Base-by-base conservation (phyloP, 139 green algal genomes). In the Chlorella sp. region DNA sequence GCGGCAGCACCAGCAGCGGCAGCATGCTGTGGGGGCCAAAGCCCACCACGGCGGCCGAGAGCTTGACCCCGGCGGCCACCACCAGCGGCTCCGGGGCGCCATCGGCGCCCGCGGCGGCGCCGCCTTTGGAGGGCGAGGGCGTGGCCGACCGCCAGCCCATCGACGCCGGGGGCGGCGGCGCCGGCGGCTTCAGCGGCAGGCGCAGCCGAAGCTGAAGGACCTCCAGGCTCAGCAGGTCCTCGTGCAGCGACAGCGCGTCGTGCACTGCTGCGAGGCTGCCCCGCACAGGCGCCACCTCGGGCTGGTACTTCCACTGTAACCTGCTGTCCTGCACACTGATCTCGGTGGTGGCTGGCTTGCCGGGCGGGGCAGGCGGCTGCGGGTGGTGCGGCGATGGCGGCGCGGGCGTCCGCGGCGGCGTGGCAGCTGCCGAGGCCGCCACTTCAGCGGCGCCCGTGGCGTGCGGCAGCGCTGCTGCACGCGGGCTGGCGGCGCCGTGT, bases 121-220 rank as follows among this genome's bases (percentile, higher is more conserved):
- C 48, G 48, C 48, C 17, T 58, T 21, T 58, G 48, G 21, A 17
- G 1, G 17, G 48, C 17, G 48, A 58, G 48, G 48, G 17, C 17
- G 48, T 17, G 1, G 48, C 17, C 17, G 48, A 55, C 14, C 46
- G 17, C 46, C 46, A 14, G 14, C 46, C 46, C 46, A 55, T 14
- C 46, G n/a, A n/a, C n/a, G n/a, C n/a, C n/a, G n/a, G n/a, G n/a
- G n/a, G n/a, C n/a, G n/a, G n/a, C 58, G 77, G 51, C 12, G 72
- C 65, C 46, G 63, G 67, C 23, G 59, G 31, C 29, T 50, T 19
- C 5, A 76, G 25, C 0, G 83, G 83, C 46, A 88, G 74, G 51
- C 75, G 71, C 48, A 88, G 81, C 36, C 66, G 61, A n/a, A 87
- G 67, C 36, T 79, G 60, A 5, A 72, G 80, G 38, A 86, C 53